Conservation (phyloP, 2,329 filamentous ascomycete genomes). For the Penicillium sp. region DNA sequence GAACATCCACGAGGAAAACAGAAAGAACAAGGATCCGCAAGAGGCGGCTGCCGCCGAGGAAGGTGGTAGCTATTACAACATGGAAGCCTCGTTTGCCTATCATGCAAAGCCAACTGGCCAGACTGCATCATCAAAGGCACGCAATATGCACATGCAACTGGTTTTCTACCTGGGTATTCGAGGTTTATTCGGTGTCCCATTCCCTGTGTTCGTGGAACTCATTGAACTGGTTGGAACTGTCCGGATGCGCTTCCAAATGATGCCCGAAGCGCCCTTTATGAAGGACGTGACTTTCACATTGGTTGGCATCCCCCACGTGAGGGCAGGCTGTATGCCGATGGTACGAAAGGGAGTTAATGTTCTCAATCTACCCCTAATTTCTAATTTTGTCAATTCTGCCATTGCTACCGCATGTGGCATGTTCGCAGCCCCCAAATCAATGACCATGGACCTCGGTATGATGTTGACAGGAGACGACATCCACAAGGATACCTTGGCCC, state of each 20-base stretch:
- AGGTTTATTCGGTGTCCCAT: slow-evolving; percentile 81
- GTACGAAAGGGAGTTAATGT: slow-evolving; percentile 87
- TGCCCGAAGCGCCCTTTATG: slow-evolving; percentile 86
- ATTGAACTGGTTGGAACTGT: slow-evolving; percentile 86
- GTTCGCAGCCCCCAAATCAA: slow-evolving; percentile 91
- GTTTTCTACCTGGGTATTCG: slow-evolving; percentile 91
- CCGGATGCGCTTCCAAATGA: slow-evolving; percentile 76
- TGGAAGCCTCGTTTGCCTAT: slow-evolving; percentile 88
- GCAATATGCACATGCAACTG: slow-evolving; percentile 96
- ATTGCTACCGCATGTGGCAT: slow-evolving; percentile 82
- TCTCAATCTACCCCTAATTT: slow-evolving; percentile 86
- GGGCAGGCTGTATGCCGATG: slow-evolving; percentile 89
- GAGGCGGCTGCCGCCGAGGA: slow-evolving; percentile 87
- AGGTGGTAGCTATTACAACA: slow-evolving; percentile 87
- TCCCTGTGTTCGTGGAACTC: slow-evolving; percentile 88
- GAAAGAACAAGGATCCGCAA: slow-evolving; percentile 78
- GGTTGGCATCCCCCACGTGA: slow-evolving; percentile 88
- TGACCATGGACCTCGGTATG: slow-evolving; percentile 87
- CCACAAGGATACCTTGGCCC: slow-evolving; percentile 76
- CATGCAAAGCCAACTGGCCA: slow-evolving; percentile 74
- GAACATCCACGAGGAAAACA: slow-evolving; percentile 73
- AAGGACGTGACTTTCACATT: slow-evolving; percentile 91
- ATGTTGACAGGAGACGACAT: slow-evolving; percentile 90
- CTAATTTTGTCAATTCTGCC: slow-evolving; percentile 94
- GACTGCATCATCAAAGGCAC: slow-evolving; percentile 74